Percentiles rank a stretch among this genome's conserved stretches.
Conservation (phyloP, 306 rosid species). For the Hylodesmum podocarpum region DNA sequence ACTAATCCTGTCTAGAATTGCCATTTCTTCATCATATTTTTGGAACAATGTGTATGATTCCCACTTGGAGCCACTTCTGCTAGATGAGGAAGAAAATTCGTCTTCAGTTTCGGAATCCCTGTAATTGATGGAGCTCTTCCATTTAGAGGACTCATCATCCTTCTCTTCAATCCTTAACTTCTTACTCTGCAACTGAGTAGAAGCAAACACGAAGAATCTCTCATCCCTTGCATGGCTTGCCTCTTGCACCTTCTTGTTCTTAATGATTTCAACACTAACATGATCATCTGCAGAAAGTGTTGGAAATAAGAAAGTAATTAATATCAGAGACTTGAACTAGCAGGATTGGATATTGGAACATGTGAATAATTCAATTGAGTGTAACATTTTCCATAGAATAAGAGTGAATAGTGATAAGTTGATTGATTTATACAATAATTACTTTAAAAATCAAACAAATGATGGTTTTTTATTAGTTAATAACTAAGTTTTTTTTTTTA, state of each 20-base stretch:
- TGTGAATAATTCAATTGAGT: constrained; percentile 18
- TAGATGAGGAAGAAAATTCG: constrained; percentile 72
- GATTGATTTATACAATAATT: no score
- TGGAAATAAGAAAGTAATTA: constrained; percentile 6
- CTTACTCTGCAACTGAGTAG: constrained; percentile 47
- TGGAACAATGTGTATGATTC: constrained; percentile 84
- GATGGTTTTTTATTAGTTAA: no score
- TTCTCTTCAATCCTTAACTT: constrained; percentile 42
- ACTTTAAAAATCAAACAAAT: no score
- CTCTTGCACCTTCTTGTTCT: constrained; percentile 41
- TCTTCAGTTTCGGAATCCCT: constrained; percentile 72
- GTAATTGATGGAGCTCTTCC: constrained; percentile 72
- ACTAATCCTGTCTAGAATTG: constrained; percentile 66
- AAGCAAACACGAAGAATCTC: constrained; percentile 43
- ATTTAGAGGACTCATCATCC: constrained; percentile 64
- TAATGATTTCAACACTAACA: constrained; percentile 4
- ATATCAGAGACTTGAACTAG: constrained; percentile 2
- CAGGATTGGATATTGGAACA: neutral
- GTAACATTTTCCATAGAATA: no score
- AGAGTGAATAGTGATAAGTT: no score
- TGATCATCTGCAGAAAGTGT: constrained; percentile 42
- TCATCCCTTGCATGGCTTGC: constrained; percentile 43
- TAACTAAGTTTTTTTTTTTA: no score
- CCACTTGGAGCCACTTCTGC: constrained; percentile 91
- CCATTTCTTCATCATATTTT: constrained; percentile 85